phyloP scores from a whole-genome alignment of 371 early-diverging fungal species.

The Lichtheimia corymbifera region DNA sequence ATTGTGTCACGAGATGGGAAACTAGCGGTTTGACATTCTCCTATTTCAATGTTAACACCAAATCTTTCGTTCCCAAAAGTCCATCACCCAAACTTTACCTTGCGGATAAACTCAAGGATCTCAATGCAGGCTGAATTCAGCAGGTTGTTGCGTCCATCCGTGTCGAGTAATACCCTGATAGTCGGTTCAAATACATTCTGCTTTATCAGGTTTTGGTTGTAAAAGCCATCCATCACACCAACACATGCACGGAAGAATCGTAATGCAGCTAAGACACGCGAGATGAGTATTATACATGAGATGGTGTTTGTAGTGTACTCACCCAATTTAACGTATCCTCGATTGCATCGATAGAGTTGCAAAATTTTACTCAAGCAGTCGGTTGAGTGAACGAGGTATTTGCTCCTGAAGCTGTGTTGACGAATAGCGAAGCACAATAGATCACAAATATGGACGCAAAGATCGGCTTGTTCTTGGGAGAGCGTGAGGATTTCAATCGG shows the following conservation, averaged over 20 bases:
- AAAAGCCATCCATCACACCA: slow-evolving; percentile 77
- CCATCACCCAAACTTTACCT: slow-evolving; percentile 38
- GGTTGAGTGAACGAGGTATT: slow-evolving; percentile 69
- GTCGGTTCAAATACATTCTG: slow-evolving; percentile 70
- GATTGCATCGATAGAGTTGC: slow-evolving; percentile 67
- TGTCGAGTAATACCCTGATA: slow-evolving; percentile 63
- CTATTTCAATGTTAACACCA: slow-evolving; percentile 17
- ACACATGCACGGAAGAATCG: slow-evolving; percentile 78
- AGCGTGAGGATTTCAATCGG: slow-evolving; percentile 34
- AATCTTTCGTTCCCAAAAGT: not conserved
- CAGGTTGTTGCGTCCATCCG: slow-evolving; percentile 74
- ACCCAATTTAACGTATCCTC: slow-evolving; percentile 74
- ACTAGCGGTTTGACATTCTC: slow-evolving; percentile 73
- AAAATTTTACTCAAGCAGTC: slow-evolving; percentile 60
- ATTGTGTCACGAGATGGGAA: slow-evolving; percentile 68
- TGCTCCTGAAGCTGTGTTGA: slow-evolving; percentile 77
- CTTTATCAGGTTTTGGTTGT: slow-evolving; percentile 66
- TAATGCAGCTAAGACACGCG: slow-evolving; percentile 61
- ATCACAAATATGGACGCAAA: slow-evolving; percentile 70
- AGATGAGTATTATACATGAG: not conserved
- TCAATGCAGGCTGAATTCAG: slow-evolving; percentile 89
- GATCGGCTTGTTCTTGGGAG: slow-evolving; percentile 31
- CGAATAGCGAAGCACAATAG: slow-evolving; percentile 69
- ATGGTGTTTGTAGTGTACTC: slow-evolving; percentile 14
- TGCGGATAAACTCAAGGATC: slow-evolving; percentile 78